Base-by-base conservation (phyloP, 352 stramenopile genomes). In the Phytophthora pluvialis region DNA sequence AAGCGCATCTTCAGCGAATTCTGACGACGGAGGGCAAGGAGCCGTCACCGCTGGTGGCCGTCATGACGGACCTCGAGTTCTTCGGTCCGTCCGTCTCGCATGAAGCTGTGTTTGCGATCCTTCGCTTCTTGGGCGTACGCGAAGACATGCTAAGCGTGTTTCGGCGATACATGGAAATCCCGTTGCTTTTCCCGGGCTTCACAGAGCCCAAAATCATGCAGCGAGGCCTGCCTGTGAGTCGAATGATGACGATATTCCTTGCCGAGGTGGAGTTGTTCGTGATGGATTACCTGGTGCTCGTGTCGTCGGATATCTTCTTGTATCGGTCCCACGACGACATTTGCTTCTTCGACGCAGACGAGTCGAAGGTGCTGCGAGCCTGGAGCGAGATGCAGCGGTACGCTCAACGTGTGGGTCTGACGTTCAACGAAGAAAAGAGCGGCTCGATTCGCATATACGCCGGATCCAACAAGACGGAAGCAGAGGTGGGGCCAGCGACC, bases 241-340 rank as follows among this genome's bases (percentile, higher is more conserved):
- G 75, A 35, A 73, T 69, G 56, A 73, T 73, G 55, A 75, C 70
- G 11, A 69, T 78, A 28, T 68, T 86, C 21, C 66, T 80, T 25
- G 64, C 69, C 3, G 77, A 86, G 56, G 38, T 77, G 18, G 21
- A 83, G 58, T 48, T 86, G 32, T 86, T 86, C 40, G 53, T 67
- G 16, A 75, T 86, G 67, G 78, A 86, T 70, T 79, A 78, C 35
- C 46, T 70, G 2, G 78, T 84, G 25, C 60, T 80, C 12, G 65
- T 57, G 10, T 53, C 59, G 5, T 62, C 67, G 25, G 70, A 48
- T 6, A 60, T 82, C 13, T 73, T 76, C 47, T 26, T 86, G 31
- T 86, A 75, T 31, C 77, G 77, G 6, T 73, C 59, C 13, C 77
- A 83, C 53, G 77, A 86, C 49, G 75, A 82, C 43, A 86, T 86